Conservation (phyloP, 768 basidiomycete genomes). For the Amanita subjunquillea region DNA sequence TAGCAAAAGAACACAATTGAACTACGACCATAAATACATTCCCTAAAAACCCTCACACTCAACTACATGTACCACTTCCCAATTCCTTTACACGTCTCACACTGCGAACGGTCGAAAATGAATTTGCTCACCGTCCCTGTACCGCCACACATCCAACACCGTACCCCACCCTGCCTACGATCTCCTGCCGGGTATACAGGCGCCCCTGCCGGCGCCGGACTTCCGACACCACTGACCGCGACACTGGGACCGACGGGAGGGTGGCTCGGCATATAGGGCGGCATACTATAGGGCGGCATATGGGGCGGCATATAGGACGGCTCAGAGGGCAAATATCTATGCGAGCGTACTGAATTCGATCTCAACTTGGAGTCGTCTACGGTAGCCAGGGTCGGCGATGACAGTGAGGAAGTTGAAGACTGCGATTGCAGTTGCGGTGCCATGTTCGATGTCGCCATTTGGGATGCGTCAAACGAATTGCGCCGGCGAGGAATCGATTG, state of each 20-base stretch:
- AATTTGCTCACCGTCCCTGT: slow-evolving; percentile 40
- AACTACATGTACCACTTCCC: slow-evolving; percentile 42
- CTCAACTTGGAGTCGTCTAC: slow-evolving; percentile 55
- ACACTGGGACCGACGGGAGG: neutral
- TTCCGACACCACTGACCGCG: neutral
- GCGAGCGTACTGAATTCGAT: slow-evolving; percentile 10
- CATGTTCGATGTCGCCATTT: too few species aligned
- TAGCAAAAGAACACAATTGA: too few species aligned
- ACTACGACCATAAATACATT: too few species aligned
- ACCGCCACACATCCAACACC: slow-evolving; percentile 62
- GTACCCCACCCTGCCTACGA: slow-evolving; percentile 52
- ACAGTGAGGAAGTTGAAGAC: neutral
- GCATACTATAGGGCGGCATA: too few species aligned
- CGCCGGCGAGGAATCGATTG: neutral
- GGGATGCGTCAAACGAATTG: neutral
- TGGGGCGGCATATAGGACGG: neutral
- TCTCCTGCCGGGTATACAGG: slow-evolving; percentile 54
- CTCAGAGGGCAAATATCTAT: neutral
- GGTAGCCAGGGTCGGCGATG: neutral
- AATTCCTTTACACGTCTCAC: slow-evolving; percentile 51
- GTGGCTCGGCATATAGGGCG: neutral
- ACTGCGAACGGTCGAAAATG: slow-evolving; percentile 42
- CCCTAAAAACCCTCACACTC: neutral
- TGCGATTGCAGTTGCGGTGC: neutral
- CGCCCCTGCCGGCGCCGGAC: slow-evolving; percentile 23